Conservation (phyloP, 768 basidiomycete genomes). For the Collybia nuda region DNA sequence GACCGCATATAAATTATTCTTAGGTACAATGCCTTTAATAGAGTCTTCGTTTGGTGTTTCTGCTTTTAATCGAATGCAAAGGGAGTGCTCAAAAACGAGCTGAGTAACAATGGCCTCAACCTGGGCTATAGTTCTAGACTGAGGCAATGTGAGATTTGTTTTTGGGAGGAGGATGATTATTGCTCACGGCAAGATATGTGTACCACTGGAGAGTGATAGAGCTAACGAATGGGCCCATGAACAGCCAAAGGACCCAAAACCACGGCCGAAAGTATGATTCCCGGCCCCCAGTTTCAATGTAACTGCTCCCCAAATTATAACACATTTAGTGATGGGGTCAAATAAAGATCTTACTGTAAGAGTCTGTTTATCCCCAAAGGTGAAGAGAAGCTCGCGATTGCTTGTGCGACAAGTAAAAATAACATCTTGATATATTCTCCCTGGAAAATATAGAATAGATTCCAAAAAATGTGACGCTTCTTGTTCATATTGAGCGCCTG, state of each 20-base stretch:
- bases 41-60: constrained; percentile 18
- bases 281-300: constrained; percentile 55
- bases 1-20: too few relatives aligned
- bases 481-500: constrained; percentile 28
- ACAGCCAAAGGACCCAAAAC: constrained; percentile 62
- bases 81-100: constrained; percentile 43
- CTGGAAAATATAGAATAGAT: constrained; percentile 39
- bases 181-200: constrained; percentile 46
- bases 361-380: constrained; percentile 42
- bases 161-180: constrained; percentile 6
- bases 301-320: too few relatives aligned
- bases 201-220: constrained; percentile 55
- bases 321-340: too few relatives aligned
- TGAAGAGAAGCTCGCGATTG: constrained; percentile 26
- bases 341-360: constrained; percentile 34
- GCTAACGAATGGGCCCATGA: constrained; percentile 43
- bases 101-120: constrained; percentile 45
- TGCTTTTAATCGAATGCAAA: constrained; percentile 65
- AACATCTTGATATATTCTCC: constrained; percentile 35
- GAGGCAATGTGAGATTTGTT: neutral
- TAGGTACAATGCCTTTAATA: too few relatives aligned
- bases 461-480: constrained; percentile 44
- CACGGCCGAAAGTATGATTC: constrained; percentile 56
- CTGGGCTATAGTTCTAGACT: constrained; percentile 47
- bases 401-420: constrained; percentile 28